phyloP scores from a whole-genome alignment of 352 stramenopile genomes.

The Thalassiosira mediterranea region DNA sequence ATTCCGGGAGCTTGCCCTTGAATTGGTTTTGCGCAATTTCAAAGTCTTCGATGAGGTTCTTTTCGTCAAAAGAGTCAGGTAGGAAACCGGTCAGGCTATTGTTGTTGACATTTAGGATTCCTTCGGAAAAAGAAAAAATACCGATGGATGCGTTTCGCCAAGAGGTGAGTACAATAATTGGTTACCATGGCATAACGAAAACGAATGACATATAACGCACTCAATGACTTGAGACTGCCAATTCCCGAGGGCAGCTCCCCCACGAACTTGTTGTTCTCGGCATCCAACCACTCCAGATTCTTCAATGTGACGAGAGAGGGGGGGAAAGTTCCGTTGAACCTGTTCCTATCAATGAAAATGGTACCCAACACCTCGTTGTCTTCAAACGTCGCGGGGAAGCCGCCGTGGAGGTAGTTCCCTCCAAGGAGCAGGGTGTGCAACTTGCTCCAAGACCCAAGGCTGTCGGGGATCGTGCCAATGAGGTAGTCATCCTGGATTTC shows the following conservation, averaged over 20 bases:
- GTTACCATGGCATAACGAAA: neutral
- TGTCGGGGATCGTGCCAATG: constrained; percentile 38
- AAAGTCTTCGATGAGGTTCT: constrained; percentile 49
- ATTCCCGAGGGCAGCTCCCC: constrained; percentile 54
- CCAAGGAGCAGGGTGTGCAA: constrained; percentile 42
- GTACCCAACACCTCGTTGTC: constrained; percentile 64
- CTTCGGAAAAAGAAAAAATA: constrained; percentile 14
- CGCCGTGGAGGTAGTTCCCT: constrained; percentile 34
- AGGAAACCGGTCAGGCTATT: constrained; percentile 57
- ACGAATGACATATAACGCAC: constrained; percentile 32
- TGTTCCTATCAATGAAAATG: constrained; percentile 57
- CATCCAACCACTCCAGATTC: constrained; percentile 68
- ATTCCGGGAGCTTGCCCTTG: constrained; percentile 40
- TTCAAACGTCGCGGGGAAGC: constrained; percentile 40
- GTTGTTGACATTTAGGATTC: constrained; percentile 66
- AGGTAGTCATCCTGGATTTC: constrained; percentile 51
- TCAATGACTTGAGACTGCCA: constrained; percentile 44
- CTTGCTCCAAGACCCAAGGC: constrained; percentile 42
- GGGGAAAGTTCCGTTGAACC: constrained; percentile 50
- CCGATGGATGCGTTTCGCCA: neutral
- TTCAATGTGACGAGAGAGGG: constrained; percentile 43
- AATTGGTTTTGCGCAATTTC: constrained; percentile 65
- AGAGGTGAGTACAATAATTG: neutral
- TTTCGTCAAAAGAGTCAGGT: constrained; percentile 44
- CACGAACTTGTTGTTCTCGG: constrained; percentile 58